Conservation (phyloP, 495 filamentous ascomycete species). For the Penicillium tannophilum region DNA sequence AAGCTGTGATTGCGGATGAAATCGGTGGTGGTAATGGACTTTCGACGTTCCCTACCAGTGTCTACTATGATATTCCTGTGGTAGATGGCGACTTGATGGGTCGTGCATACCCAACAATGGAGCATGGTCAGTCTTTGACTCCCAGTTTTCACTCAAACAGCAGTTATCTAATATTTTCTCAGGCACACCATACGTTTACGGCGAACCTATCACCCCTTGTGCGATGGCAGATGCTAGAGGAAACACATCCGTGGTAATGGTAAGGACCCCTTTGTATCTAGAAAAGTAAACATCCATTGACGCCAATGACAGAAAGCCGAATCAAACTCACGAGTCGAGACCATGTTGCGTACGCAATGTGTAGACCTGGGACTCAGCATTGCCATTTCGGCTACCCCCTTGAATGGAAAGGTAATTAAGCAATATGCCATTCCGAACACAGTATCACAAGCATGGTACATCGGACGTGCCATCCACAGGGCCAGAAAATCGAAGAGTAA, state of each 20-base stretch:
- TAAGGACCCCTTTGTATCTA: constrained; percentile 5
- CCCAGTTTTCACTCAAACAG: background rate
- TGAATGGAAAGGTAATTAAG: constrained; percentile 31
- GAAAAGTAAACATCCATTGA: background rate
- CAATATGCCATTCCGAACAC: constrained; percentile 40
- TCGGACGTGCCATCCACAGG: constrained; percentile 47
- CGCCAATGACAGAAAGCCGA: constrained; percentile 28
- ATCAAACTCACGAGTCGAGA: constrained; percentile 31
- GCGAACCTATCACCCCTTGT: constrained; percentile 30
- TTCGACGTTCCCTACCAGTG: constrained; percentile 32
- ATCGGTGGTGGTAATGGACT: constrained; percentile 45
- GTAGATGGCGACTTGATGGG: constrained; percentile 47
- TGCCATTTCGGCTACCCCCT: constrained; percentile 28
- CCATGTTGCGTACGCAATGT: constrained; percentile 30
- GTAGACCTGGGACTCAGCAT: constrained; percentile 30
- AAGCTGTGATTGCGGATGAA: constrained; percentile 34
- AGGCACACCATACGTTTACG: constrained; percentile 34
- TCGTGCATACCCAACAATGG: constrained; percentile 33
- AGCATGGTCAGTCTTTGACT: constrained; percentile 21
- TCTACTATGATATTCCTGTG: constrained; percentile 33
- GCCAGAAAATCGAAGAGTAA: constrained; percentile 47
- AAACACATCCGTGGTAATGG: constrained; percentile 27
- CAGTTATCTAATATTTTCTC: constrained; percentile 5
- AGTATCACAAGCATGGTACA: constrained; percentile 43
- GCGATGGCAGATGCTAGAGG: constrained; percentile 36